Percentiles rank a stretch among this genome's conserved stretches.
Conservation (phyloP, 75 land plant genomes). For the Sequoiadendron giganteum region DNA sequence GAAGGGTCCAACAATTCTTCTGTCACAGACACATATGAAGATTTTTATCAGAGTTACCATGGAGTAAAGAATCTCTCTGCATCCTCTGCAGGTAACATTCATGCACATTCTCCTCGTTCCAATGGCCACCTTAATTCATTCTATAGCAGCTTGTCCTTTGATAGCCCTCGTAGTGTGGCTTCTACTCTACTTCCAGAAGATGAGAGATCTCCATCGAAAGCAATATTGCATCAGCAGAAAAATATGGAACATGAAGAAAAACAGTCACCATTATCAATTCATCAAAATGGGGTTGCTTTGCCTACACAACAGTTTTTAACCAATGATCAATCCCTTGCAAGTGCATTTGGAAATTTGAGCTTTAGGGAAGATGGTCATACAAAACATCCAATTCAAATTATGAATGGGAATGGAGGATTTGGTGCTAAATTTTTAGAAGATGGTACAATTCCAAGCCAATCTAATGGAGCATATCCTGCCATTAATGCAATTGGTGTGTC, state of each 20-base stretch:
- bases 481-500: neutral
- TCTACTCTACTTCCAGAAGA: neutral
- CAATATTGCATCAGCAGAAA: neutral
- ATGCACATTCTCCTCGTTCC: neutral
- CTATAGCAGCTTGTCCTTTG: neutral
- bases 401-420: slow-evolving; percentile 12
- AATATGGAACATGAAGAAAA: slow-evolving; percentile 3
- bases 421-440: neutral
- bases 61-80: slow-evolving; percentile 1
- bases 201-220: neutral
- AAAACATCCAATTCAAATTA: neutral
- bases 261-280: neutral
- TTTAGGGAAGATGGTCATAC: neutral
- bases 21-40: neutral
- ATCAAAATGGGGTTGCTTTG: neutral
- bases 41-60: neutral
- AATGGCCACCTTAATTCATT: neutral
- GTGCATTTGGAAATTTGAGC: slow-evolving; percentile 27
- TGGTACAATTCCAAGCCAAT: neutral
- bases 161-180: neutral
- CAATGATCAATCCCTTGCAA: slow-evolving; percentile 27
- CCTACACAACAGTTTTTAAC: neutral
- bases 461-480: neutral
- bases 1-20: neutral
- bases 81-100: neutral